A percentile compares a stretch with the other conserved stretches of the same genome.
Conservation (phyloP, 2,329 filamentous ascomycete species). For the Xylariaceae sp. region DNA sequence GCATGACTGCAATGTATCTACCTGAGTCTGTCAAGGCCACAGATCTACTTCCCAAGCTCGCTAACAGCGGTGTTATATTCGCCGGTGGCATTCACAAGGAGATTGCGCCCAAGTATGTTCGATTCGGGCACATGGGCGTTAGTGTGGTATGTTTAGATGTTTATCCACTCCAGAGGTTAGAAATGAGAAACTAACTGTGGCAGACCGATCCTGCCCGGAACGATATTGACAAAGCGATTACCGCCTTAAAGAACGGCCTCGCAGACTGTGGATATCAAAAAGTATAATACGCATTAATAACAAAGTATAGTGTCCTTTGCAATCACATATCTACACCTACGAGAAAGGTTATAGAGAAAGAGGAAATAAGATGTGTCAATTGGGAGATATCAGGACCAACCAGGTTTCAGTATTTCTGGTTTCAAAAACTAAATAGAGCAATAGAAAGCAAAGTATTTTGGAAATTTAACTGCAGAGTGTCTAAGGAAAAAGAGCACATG, state of each 20-base stretch:
- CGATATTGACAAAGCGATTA: slow-evolving; percentile 84
- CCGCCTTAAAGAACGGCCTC: slow-evolving; percentile 76
- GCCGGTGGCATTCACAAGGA: slow-evolving; percentile 96
- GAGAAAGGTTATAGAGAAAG: neutral
- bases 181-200: slow-evolving; percentile 29
- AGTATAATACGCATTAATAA: slow-evolving; percentile 40
- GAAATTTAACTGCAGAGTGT: slow-evolving; percentile 1
- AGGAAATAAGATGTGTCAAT: neutral
- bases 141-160: slow-evolving; percentile 68
- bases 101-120: slow-evolving; percentile 90
- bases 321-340: neutral
- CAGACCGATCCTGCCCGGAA: slow-evolving; percentile 76
- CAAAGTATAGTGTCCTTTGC: no score
- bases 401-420: slow-evolving; percentile 3
- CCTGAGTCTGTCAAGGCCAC: slow-evolving; percentile 82
- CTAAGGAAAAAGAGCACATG: neutral
- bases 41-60: slow-evolving; percentile 82
- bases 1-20: slow-evolving; percentile 97
- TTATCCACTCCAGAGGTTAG: neutral
- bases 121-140: slow-evolving; percentile 98
- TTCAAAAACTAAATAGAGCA: slow-evolving; percentile 8
- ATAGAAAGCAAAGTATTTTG: slow-evolving; percentile 15
- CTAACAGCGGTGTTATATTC: slow-evolving; percentile 90
- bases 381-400: neutral
- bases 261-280: slow-evolving; percentile 72